A percentile compares a stretch with the other conserved stretches of the same genome.
Conservation (phyloP, 2,329 filamentous ascomycete genomes). For the Xenosphaeropsis pyriputrescens region DNA sequence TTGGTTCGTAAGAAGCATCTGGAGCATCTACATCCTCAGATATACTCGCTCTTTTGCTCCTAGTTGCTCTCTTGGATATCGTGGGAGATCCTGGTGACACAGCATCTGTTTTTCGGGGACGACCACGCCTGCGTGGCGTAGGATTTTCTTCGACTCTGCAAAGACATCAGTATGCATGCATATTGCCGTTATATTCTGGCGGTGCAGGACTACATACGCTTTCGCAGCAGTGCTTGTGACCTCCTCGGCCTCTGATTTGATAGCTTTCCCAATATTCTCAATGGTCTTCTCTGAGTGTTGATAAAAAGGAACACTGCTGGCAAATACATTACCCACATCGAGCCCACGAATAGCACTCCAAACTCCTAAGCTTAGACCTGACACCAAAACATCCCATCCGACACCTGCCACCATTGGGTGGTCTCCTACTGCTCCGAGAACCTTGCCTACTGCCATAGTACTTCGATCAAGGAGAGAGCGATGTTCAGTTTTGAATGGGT, state of each 20-base stretch:
- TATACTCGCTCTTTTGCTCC: constrained; percentile 2
- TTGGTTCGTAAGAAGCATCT: constrained; percentile 12
- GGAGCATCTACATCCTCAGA: constrained; percentile 21
- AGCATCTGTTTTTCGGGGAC: too few species aligned
- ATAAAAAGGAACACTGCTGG: constrained; percentile 19
- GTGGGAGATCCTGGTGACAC: too few species aligned
- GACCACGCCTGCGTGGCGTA: too few species aligned
- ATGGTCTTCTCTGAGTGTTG: constrained; percentile 2
- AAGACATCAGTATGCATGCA: too few species aligned
- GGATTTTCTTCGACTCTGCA: too few species aligned
- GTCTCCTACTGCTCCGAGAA: constrained; percentile 33
- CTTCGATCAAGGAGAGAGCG: constrained; percentile 28
- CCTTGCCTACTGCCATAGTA: constrained; percentile 26
- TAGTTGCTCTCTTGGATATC: background rate
- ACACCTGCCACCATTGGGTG: constrained; percentile 42
- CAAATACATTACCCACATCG: constrained; percentile 33
- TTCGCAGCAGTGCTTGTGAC: background rate
- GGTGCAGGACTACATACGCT: background rate
- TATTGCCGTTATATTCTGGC: too few species aligned
- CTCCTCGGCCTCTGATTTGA: background rate
- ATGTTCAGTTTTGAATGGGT: constrained; percentile 30
- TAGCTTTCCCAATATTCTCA: constrained; percentile 2
- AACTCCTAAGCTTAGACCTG: constrained; percentile 32
- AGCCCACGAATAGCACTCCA: constrained; percentile 41
- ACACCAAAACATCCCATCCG: constrained; percentile 43